Percentiles rank a stretch among this genome's conserved stretches.
These are phyloP conservation scores for Collybiopsis confluens DNA, from an alignment of 768 basidiomycete species.

Conservation along the genomic window DNA sequence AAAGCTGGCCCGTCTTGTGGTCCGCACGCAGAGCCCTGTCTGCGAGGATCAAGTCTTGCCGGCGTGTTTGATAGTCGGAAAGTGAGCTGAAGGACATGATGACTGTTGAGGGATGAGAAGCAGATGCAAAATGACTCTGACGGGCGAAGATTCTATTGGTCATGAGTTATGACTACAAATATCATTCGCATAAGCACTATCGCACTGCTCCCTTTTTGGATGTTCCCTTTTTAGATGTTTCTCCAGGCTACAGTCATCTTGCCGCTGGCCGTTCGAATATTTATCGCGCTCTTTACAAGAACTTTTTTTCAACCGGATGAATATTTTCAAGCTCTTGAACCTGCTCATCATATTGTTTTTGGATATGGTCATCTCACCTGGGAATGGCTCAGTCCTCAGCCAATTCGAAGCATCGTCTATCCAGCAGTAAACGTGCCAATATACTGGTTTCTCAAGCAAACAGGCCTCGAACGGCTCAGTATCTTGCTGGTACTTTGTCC, in stretches of 20 bases:
- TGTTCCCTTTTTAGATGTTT: background rate
- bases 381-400: slow-evolving; percentile 80
- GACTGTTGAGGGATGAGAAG: background rate
- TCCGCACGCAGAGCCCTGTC: slow-evolving; percentile 56
- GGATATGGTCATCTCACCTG: slow-evolving; percentile 92
- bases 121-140: too few relatives aligned
- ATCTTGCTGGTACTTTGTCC: slow-evolving; percentile 69
- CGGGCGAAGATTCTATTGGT: too few relatives aligned
- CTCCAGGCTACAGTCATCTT: slow-evolving; percentile 15
- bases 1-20: slow-evolving; percentile 22
- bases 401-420: slow-evolving; percentile 79
- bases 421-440: slow-evolving; percentile 77
- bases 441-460: slow-evolving; percentile 64
- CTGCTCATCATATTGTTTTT: slow-evolving; percentile 84
- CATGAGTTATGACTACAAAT: too few relatives aligned
- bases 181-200: too few relatives aligned
- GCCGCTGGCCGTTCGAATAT: slow-evolving; percentile 49
- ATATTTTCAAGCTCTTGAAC: slow-evolving; percentile 92
- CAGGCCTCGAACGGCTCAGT: slow-evolving; percentile 46
- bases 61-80: slow-evolving; percentile 7
- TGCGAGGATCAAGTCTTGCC: slow-evolving; percentile 20
- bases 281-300: slow-evolving; percentile 63
- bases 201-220: too few relatives aligned
- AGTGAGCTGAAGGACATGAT: slow-evolving; percentile 3
- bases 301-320: slow-evolving; percentile 98